Evolutionary conservation across 2,329 filamentous ascomycete genomes (phyloP), one percentile per base, ranked within the genome.

Genomic region (Chaetomium sp.): DNA sequence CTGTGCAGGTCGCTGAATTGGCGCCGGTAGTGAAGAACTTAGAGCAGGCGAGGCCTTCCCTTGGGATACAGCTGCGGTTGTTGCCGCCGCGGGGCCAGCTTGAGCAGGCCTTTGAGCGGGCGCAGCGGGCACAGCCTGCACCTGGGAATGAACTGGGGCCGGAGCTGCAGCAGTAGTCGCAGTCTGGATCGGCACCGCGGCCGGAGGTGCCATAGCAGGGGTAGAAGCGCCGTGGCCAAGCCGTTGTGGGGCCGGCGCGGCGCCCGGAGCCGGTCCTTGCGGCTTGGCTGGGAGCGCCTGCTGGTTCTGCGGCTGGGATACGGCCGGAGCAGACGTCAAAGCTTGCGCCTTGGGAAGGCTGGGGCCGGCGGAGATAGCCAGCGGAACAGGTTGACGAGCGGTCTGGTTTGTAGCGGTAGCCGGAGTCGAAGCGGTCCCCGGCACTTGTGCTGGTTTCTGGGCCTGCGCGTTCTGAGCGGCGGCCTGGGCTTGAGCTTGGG

Each of bases 391-490:
- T 27, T 47, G 53, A 23, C n/a, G 49, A 4, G 31, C 5, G 9
- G 29, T 31, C 31, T 55, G 63, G 12, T n/a, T 19, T 16, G 50
- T 27, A 57, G 23, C 42, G 10, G 60, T 25, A 38, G 50, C 50
- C 19, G 19, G 25, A n/a, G 2, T 10, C n/a, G 27, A 19, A 31
- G 42, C 25, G 4, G 57, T 16, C 23, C 33, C 8, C 57, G 51
- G 53, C 3, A 33, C 50, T n/a, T 59, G 33, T 29, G 33, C 42
- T 16, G 38, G 53, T 51, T 16, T 50, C 31, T 57, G 29, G n/a
- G 9, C 42, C 6, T 23, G 45, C 27, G 45, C 29, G 12, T 57
- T 35, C 38, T 62, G 62, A 9, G 62, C 51, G 8, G 55, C 38
- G 19, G 29, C 55, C 19, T 57, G 50, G 35, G 54, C 50, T 9